These are phyloP conservation scores for Prunus armeniaca DNA, from an alignment of 306 rosid genomes.

Conservation along the genomic window DNA sequence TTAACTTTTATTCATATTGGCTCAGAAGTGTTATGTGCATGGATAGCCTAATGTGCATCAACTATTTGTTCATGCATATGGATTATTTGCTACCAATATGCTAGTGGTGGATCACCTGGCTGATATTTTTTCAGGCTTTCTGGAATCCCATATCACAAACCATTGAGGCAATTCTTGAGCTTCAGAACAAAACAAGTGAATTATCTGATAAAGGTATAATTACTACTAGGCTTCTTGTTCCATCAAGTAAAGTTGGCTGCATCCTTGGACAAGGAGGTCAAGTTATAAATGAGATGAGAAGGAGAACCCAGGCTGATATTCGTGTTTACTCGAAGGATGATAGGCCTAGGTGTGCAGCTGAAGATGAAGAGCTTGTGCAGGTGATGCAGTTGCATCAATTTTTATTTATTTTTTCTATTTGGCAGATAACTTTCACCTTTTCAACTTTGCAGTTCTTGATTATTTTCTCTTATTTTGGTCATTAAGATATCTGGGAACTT, in stretches of 20 bases:
- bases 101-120: slow-evolving; percentile 14
- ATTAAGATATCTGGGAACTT: slow-evolving; percentile 32
- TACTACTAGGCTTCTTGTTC: slow-evolving; percentile 34
- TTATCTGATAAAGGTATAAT: slow-evolving; percentile 26
- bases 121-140: slow-evolving; percentile 23
- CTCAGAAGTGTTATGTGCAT: background rate
- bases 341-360: slow-evolving; percentile 35
- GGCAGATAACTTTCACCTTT: background rate
- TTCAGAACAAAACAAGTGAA: slow-evolving; percentile 34
- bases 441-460: background rate
- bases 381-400: slow-evolving; percentile 9
- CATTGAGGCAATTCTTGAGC: slow-evolving; percentile 38
- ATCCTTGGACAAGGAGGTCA: slow-evolving; percentile 45
- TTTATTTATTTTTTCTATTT: background rate
- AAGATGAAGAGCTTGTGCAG: slow-evolving; percentile 41
- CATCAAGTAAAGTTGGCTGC: slow-evolving; percentile 40
- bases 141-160: slow-evolving; percentile 31
- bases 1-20: background rate
- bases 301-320: slow-evolving; percentile 35
- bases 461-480: slow-evolving; percentile 6
- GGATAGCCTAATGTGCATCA: background rate
- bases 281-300: slow-evolving; percentile 37
- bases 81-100: background rate
- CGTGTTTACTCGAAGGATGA: slow-evolving; percentile 35
- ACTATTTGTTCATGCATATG: slow-evolving; percentile 12